Base-by-base conservation (phyloP, 1,139 yeast species). In the Kurtzmaniella quercitrusa region DNA sequence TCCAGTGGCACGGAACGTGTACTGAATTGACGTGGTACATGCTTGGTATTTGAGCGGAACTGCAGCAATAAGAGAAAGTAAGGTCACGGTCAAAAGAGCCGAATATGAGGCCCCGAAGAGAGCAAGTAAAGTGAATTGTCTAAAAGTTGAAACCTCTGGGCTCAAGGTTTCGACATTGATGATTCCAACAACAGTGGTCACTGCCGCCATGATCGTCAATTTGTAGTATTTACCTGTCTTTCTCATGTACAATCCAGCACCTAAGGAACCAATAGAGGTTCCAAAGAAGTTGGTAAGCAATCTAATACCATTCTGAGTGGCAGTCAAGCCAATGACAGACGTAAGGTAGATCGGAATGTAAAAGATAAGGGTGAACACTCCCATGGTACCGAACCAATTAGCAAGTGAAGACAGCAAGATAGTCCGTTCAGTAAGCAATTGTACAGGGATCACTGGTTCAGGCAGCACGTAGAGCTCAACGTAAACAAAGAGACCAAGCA, bases 1-100 rank as follows among this genome's bases (percentile, higher is more conserved):
- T 0, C 91, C 93, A 5, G 85, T 79, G 2, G 90, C 81, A 52
- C 91, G 69, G 64, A 82, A 84, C 3, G 87, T 81, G 58, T 85
- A 85, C 52, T 84, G 88, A 47, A 85, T 83, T 1, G 89, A 82
- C 0, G 93, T 85, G 0, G 87, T 78, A 7, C 85, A 77, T 4
- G 91, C 91, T 59, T 84, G 91, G 51, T 70, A 74, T 49, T 79
- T 76, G 36, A 64, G 68, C 2, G 86, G 85, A 9, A 74, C 80
- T 1, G 81, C 75, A 0, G 89, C 81, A 46, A 85, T 82, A 63
- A 85, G 70, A 1, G 90, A 82, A 39, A 84, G 62, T 42, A 85
- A 66, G 0, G 90, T 80, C 12, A 84, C 76, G 0, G 91, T 85
- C 50, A 85, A 73, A 60, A 84, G 70, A 16, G 76, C 70, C 1